phyloP scores from a whole-genome alignment of 805 yeast species.

The Spathaspora passalidarum region DNA sequence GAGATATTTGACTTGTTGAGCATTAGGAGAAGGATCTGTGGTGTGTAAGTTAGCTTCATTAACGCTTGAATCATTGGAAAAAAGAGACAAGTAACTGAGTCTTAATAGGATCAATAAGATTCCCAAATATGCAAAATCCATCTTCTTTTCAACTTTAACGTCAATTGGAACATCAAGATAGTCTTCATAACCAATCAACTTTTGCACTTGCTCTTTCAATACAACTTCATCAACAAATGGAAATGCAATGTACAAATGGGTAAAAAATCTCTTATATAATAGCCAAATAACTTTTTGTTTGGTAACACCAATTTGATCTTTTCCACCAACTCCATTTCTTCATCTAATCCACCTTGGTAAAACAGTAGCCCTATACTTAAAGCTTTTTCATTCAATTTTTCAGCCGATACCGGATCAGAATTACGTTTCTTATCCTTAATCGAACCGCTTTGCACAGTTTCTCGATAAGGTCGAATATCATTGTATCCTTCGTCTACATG shows the following conservation, averaged over 20 bases:
- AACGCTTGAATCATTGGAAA: conserved; percentile 23
- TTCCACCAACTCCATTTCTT: conserved; percentile 22
- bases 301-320: conserved; percentile 38
- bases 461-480: conserved; percentile 9
- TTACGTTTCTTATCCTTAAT: not conserved
- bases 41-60: conserved; percentile 24
- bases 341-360: conserved; percentile 27
- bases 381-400: conserved; percentile 10
- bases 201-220: conserved; percentile 20
- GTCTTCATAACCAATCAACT: conserved; percentile 9
- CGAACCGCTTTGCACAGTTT: not conserved
- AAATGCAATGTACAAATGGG: conserved; percentile 39
- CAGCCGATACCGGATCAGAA: not conserved
- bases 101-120: conserved; percentile 30
- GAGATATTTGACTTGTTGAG: conserved; percentile 23
- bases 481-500: conserved; percentile 12
- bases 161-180: conserved; percentile 21
- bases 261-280: conserved; percentile 40
- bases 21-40: conserved; percentile 21
- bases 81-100: conserved; percentile 31
- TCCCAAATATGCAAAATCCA: conserved; percentile 34
- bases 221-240: conserved; percentile 40
- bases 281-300: conserved; percentile 32
- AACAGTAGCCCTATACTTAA: conserved; percentile 23
- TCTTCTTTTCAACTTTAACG: conserved; percentile 22